Conservation (phyloP, 768 basidiomycete species). For the Boletus sp. region DNA sequence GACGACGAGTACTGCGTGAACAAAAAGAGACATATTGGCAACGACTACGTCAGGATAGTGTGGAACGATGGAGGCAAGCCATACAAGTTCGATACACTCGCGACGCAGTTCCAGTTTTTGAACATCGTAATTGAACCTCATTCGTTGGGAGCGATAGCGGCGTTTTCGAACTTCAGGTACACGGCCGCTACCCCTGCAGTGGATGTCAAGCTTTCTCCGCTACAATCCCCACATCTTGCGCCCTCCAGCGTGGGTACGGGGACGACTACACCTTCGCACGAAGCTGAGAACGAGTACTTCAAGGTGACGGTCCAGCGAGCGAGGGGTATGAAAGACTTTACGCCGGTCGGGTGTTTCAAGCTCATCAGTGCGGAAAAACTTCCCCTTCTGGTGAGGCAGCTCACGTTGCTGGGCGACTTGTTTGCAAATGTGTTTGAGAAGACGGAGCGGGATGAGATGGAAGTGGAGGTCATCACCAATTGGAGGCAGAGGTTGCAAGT, state of each 20-base stretch:
- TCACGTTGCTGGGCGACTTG: constrained; percentile 85
- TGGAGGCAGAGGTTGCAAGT: constrained; percentile 81
- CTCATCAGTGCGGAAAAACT: constrained; percentile 86
- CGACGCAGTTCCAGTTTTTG: constrained; percentile 93
- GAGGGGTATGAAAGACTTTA: constrained; percentile 89
- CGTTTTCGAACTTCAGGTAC: constrained; percentile 64
- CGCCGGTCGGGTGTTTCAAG: constrained; percentile 91
- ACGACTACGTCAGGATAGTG: constrained; percentile 92
- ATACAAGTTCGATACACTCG: constrained; percentile 88
- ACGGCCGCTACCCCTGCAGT: not conserved
- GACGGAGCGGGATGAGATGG: constrained; percentile 66
- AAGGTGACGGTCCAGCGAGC: constrained; percentile 89
- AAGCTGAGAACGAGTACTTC: constrained; percentile 94
- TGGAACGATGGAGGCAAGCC: constrained; percentile 96
- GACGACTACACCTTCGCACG: constrained; percentile 25
- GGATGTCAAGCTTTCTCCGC: constrained; percentile 18
- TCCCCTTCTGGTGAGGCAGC: constrained; percentile 83
- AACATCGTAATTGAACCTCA: constrained; percentile 97
- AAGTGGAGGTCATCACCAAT: constrained; percentile 81
- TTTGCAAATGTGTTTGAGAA: constrained; percentile 80
- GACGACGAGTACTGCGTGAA: constrained; percentile 68
- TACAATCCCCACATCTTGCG: constrained; percentile 17
- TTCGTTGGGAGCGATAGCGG: constrained; percentile 77
- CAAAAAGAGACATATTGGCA: constrained; percentile 97
- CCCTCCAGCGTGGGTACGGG: constrained; percentile 11